Evolutionary conservation across 768 basidiomycete species (phyloP).

Genomic region (Gloeopeniophorella convolvens): DNA sequence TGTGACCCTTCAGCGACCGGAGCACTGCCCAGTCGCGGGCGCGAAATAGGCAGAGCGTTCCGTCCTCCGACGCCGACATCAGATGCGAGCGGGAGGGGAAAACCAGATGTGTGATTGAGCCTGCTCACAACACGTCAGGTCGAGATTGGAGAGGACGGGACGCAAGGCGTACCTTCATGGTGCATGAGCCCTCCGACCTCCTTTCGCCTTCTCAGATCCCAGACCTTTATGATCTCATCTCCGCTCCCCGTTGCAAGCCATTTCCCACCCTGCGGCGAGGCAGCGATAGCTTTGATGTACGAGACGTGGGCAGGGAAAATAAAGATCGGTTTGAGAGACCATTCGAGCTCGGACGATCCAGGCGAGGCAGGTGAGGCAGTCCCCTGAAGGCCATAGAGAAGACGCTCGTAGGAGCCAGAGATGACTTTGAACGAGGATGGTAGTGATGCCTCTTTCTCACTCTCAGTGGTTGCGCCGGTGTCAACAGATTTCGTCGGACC

Average conservation of each 20-base stretch:
- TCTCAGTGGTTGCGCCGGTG: slow-evolving; percentile 6
- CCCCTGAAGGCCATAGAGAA: slow-evolving; percentile 86
- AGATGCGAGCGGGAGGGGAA: slow-evolving; percentile 90
- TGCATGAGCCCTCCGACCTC: slow-evolving; percentile 95
- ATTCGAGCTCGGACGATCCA: slow-evolving; percentile 25
- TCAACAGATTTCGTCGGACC: slow-evolving; percentile 28
- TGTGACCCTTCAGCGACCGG: slow-evolving; percentile 86
- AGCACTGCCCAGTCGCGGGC: slow-evolving; percentile 93
- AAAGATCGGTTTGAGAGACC: slow-evolving; percentile 71
- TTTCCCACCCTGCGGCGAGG: slow-evolving; percentile 84
- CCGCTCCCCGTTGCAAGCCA: slow-evolving; percentile 94
- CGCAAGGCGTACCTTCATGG: slow-evolving; percentile 65
- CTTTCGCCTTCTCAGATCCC: slow-evolving; percentile 88
- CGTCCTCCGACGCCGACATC: slow-evolving; percentile 88
- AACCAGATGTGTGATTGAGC: slow-evolving; percentile 82
- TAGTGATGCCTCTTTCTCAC: slow-evolving; percentile 22
- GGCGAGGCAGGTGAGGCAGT: slow-evolving; percentile 35
- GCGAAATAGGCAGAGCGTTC: slow-evolving; percentile 82
- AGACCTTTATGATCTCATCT: slow-evolving; percentile 96
- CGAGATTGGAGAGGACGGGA: slow-evolving; percentile 29
- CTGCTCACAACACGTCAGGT: slow-evolving; percentile 36
- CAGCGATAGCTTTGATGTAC: slow-evolving; percentile 84
- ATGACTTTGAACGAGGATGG: slow-evolving; percentile 76
- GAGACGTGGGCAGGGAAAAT: slow-evolving; percentile 97
- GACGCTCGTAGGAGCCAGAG: slow-evolving; percentile 93